Base-by-base conservation (phyloP, 2,329 filamentous ascomycete genomes). In the Hypoxylon sp. region DNA sequence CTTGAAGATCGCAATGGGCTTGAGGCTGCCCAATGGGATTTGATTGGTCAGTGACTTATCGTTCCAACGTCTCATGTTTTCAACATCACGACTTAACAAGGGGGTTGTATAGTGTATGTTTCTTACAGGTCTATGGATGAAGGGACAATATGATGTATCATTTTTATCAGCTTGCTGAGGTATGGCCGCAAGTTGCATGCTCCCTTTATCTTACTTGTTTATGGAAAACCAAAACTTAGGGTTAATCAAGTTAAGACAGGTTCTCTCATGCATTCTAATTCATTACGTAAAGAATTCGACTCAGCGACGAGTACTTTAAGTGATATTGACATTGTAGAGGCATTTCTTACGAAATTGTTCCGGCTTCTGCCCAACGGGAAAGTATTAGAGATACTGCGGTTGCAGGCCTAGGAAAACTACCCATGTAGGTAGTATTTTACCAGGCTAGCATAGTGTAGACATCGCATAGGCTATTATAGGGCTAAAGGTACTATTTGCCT, bases 61-160 rank as follows among this genome's bases (percentile, higher is more conserved):
- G 26, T 56, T 55, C 46, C 45, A 61, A 58, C 58, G 65, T 65
- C 66, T 68, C 62, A 62, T 54, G 30, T 63, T 57, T 18, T 50
- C 40, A 50, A 44, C 18, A 53, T 49, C 26, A 44, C 20, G 38
- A 55, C 40, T 33, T 55, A 33, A 48, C 55, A 57, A 56, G 65
- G 57, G 49, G 32, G 45, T 18, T 20, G 18, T 32, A 42, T 32
- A 56, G n/a, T 28, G 49, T 56, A n/a, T n/a, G n/a, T 9, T 53
- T 50, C 20, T 53, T 61, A 26, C 42, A 63, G 46, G 49, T 54
- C 55, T 40, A 30, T 36, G 46, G 40, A 33, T 36, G 36, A 60
- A 51, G 46, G 54, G 20, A 46, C 18, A 51, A 68, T 55, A 16
- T 67, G 56, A 66, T 56, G 53, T 59, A 45, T 67, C 60, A 69